Percentiles rank a stretch among this genome's conserved stretches.
Evolutionary conservation across 768 basidiomycete species (phyloP).

Genomic region (Tylopilus balloui): DNA sequence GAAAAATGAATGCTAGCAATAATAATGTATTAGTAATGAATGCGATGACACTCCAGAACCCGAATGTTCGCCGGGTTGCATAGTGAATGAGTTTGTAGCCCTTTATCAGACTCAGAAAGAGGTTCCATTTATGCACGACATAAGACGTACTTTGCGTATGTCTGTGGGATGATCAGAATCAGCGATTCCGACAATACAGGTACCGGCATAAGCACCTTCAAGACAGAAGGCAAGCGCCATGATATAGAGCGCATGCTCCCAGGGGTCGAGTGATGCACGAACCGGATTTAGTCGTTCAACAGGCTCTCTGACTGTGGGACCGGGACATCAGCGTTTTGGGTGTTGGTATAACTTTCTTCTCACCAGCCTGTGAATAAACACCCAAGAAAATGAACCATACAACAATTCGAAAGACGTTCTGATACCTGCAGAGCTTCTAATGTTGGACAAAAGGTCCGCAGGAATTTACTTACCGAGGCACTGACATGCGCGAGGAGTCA

Average conservation of each 20-base stretch:
- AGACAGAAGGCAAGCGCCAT: slow-evolving; percentile 73
- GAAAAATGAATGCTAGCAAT: slow-evolving; percentile 67
- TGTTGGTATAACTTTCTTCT: slow-evolving; percentile 12
- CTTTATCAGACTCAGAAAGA: slow-evolving; percentile 35
- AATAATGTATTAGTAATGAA: slow-evolving; percentile 73
- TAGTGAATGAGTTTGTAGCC: slow-evolving; percentile 67
- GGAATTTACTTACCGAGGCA: slow-evolving; percentile 53
- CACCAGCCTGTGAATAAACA: slow-evolving; percentile 82
- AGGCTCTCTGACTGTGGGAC: slow-evolving; percentile 62
- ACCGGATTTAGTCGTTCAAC: slow-evolving; percentile 61
- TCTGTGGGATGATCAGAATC: slow-evolving; percentile 17
- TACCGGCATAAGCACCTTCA: slow-evolving; percentile 56
- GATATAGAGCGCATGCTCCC: slow-evolving; percentile 77
- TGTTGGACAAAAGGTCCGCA: too few relatives aligned
- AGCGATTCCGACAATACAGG: slow-evolving; percentile 37
- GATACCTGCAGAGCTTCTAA: slow-evolving; percentile 50
- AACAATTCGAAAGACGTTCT: slow-evolving; percentile 74
- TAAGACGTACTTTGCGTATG: slow-evolving; percentile 19
- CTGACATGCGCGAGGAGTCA: slow-evolving; percentile 71
- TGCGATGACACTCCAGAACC: slow-evolving; percentile 71
- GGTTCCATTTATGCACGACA: not conserved
- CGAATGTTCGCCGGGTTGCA: slow-evolving; percentile 76
- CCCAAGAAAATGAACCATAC: slow-evolving; percentile 77
- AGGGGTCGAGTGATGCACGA: slow-evolving; percentile 58
- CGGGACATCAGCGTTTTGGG: not conserved